phyloP scores from a whole-genome alignment of 768 basidiomycete species.

The Auricularia auricula-judae region DNA sequence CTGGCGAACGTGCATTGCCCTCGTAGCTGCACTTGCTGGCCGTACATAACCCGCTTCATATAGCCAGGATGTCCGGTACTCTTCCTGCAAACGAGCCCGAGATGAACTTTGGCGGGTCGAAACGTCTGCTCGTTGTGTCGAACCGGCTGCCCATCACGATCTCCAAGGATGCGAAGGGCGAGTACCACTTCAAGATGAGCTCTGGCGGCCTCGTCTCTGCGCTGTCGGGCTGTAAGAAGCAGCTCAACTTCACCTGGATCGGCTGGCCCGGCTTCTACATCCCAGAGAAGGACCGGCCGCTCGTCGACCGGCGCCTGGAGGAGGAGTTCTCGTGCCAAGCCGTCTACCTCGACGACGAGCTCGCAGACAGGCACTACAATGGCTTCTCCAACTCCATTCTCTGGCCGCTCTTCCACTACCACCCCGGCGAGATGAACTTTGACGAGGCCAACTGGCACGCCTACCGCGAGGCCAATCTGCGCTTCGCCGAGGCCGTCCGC shows the following conservation, averaged over 20 bases:
- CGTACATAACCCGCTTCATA: too few relatives aligned
- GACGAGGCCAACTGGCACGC: constrained; percentile 98
- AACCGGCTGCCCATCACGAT: constrained; percentile 95
- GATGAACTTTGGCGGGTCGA: constrained; percentile 39
- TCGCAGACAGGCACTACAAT: constrained; percentile 97
- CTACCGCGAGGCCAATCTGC: constrained; percentile 92
- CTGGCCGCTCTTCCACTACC: constrained; percentile 99
- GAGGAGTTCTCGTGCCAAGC: constrained; percentile 96
- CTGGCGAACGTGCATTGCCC: too few relatives aligned
- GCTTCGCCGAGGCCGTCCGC: constrained; percentile 84
- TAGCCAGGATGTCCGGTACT: neutral
- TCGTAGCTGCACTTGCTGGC: too few relatives aligned
- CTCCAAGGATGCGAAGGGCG: constrained; percentile 80
- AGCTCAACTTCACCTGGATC: constrained; percentile 95
- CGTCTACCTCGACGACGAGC: constrained; percentile 94
- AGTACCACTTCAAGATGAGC: constrained; percentile 99
- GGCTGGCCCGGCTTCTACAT: constrained; percentile 94
- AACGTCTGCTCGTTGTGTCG: constrained; percentile 87
- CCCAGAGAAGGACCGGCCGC: constrained; percentile 79
- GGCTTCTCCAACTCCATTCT: constrained; percentile 99
- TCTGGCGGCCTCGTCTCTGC: constrained; percentile 97
- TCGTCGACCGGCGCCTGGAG: constrained; percentile 85
- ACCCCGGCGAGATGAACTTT: constrained; percentile 99
- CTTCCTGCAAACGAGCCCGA: neutral
- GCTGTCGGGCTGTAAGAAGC: constrained; percentile 96